These are phyloP conservation scores for Elsinoe perseae DNA, from an alignment of 2,329 filamentous ascomycete genomes.

Conservation along the genomic window DNA sequence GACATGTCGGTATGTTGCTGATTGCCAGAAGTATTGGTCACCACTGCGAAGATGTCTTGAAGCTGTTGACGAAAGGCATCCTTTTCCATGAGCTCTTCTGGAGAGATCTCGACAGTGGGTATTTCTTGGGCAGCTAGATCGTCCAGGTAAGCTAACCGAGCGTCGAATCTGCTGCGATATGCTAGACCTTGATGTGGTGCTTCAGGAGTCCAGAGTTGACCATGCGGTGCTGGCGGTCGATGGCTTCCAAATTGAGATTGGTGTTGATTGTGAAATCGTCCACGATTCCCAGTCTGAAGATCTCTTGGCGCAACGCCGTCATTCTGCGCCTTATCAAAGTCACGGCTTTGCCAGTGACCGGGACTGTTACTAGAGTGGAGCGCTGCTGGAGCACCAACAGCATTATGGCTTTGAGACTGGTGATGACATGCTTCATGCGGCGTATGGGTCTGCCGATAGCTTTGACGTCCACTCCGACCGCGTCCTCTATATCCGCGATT, in stretches of 20 bases:
- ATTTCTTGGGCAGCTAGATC: constrained; percentile 42
- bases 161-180: constrained; percentile 21
- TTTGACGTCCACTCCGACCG: background rate
- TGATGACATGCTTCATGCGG: background rate
- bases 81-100: constrained; percentile 59
- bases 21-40: constrained; percentile 43
- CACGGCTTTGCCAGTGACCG: background rate
- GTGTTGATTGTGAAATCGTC: background rate
- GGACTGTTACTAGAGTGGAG: background rate
- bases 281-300: too few species aligned
- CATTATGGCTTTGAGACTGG: background rate
- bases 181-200: constrained; percentile 15
- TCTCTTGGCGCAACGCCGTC: too few species aligned
- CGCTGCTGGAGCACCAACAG: background rate
- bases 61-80: constrained; percentile 60
- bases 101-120: constrained; percentile 54
- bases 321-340: background rate
- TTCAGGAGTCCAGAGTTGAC: background rate
- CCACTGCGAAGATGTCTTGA: constrained; percentile 55
- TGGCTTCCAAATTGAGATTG: background rate
- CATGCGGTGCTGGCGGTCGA: background rate
- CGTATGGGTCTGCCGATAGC: background rate
- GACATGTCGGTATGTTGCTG: constrained; percentile 51
- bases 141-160: constrained; percentile 39
- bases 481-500: background rate